A percentile compares a stretch with the other conserved stretches of the same genome.
phyloP scores from a whole-genome alignment of 2,329 filamentous ascomycete genomes.

The Calonectria pauciramosa region DNA sequence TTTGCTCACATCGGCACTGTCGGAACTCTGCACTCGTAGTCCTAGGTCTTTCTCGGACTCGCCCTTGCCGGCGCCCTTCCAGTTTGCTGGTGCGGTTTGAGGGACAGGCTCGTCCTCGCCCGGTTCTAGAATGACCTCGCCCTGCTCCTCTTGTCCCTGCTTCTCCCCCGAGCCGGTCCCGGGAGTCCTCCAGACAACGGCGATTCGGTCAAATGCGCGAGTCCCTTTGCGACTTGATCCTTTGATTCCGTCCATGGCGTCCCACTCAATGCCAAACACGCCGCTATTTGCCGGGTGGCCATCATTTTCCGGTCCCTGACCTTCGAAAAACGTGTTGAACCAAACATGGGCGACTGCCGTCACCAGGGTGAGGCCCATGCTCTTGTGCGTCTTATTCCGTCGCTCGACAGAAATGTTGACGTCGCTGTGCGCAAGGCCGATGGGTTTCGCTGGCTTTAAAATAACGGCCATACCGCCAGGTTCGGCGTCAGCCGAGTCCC shows the following conservation, averaged over 20 bases:
- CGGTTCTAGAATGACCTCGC: constrained; percentile 69
- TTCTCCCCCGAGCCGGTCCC: constrained; percentile 52
- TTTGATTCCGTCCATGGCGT: constrained; percentile 92
- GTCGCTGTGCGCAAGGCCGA: constrained; percentile 85
- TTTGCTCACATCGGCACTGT: constrained; percentile 77
- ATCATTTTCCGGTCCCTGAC: constrained; percentile 76
- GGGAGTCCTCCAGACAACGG: constrained; percentile 83
- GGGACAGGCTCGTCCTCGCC: constrained; percentile 76
- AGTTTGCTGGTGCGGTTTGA: constrained; percentile 79
- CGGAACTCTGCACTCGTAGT: constrained; percentile 73
- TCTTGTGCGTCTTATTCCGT: constrained; percentile 82
- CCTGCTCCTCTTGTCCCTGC: constrained; percentile 69
- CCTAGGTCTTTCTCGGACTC: constrained; percentile 75
- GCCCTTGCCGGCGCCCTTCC: constrained; percentile 71
- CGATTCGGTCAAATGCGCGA: constrained; percentile 83
- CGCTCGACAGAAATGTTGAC: constrained; percentile 92
- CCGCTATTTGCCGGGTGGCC: constrained; percentile 78
- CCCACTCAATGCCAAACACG: constrained; percentile 71
- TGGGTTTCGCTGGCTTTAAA: constrained; percentile 77
- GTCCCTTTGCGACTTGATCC: constrained; percentile 87
- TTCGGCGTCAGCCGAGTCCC: constrained; percentile 56
- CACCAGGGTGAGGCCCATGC: constrained; percentile 88
- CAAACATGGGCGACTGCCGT: constrained; percentile 95
- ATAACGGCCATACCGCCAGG: constrained; percentile 80
- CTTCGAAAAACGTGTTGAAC: constrained; percentile 97